Base-by-base conservation (phyloP, 345 rosid species). In the Trapa bicornis region DNA sequence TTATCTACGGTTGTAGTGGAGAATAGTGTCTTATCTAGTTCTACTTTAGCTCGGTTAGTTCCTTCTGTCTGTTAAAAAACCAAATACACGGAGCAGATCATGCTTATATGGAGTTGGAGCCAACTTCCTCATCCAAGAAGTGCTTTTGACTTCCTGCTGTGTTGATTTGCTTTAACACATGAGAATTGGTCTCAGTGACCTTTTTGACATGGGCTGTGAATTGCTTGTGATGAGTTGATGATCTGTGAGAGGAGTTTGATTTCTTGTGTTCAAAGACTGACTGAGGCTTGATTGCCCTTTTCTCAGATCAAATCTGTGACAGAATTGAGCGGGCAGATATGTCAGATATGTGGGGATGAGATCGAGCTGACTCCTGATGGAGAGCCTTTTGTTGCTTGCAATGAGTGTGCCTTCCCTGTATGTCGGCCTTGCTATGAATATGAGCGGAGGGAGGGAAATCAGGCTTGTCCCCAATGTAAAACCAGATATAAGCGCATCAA, bases 351-450 rank as follows among this genome's bases (percentile, higher is more conserved):
- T 76, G 90, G 86, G 38, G 98, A 93, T 65, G 94, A 87, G 72
- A 86, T 93, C 56, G 97, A 90, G 75, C 50, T 93, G 58, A 79
- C 90, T 0, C 89, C 78, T 35, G 84, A 78, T 32, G 81, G 87
- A 36, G 98, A 93, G 83, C 81, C 76, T 56, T 93, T 93, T 38
- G 96, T 93, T 75, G 98, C 98, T 22, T 93, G 98, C 84, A 93
- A 93, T 38, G 98, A 92, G 78, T 92, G 98, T 71, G 98, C 96
- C 67, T 92, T 92, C 75, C 98, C 98, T n/a, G 97, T 93, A 58
- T 93, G 98, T 75, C 80, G 93, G 71, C 86, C 92, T 56, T 90
- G 98, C 79, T 93, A 93, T 50, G 96, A 88, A 80, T 90, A 93
- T 56, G 98, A 93, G 82, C 85, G 98, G 77, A 81, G 89, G 75